Conservation (phyloP, 1,284 basidiomycete species). For the Inonotus obliquus region DNA sequence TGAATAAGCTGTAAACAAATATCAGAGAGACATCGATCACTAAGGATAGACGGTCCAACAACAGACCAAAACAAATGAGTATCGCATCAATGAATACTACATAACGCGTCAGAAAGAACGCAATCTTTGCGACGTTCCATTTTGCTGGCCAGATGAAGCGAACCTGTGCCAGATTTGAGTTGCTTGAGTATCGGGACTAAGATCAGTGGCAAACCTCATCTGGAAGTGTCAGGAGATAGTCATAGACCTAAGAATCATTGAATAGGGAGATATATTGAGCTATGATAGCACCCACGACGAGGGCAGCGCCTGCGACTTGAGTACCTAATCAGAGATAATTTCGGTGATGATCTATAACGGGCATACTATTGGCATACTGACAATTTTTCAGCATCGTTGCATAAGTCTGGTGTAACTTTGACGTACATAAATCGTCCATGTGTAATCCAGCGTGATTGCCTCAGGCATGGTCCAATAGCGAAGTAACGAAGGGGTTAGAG, state of each 20-base stretch:
- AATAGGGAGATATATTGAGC: background rate
- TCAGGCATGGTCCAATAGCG: no score
- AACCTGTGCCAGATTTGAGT: background rate
- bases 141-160: slow-evolving; percentile 11
- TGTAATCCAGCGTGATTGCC: no score
- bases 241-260: background rate
- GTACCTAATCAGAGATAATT: background rate
- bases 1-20: background rate
- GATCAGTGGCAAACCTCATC: background rate
- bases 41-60: background rate
- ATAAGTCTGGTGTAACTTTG: background rate
- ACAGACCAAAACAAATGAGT: background rate
- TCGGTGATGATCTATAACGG: background rate
- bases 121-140: slow-evolving; percentile 9
- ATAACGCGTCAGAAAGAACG: slow-evolving; percentile 14
- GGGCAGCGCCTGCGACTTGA: slow-evolving; percentile 4
- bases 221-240: slow-evolving; percentile 1
- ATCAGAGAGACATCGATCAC: background rate
- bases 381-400: background rate
- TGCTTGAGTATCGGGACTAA: no score
- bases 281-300: background rate
- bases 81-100: slow-evolving; percentile 3
- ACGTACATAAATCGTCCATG: no score
- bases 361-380: slow-evolving; percentile 7
- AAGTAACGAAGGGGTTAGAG: no score